A percentile compares a stretch with the other conserved stretches of the same genome.
These are phyloP conservation scores for Zychaea mexicana DNA, from an alignment of 371 early-diverging fungal species.

Conservation along the genomic window DNA sequence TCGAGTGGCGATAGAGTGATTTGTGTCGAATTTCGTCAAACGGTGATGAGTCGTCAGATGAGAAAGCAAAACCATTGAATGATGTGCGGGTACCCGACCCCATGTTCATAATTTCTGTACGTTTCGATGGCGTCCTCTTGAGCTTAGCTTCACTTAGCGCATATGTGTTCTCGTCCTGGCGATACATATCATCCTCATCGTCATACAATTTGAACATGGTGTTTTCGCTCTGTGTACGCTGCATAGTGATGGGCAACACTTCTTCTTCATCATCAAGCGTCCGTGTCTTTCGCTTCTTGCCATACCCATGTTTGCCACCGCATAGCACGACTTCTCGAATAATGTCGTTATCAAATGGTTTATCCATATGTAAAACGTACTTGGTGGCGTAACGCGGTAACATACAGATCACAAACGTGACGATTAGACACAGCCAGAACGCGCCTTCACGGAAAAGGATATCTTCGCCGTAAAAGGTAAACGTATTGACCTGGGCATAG, in stretches of 20 bases:
- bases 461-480: slow-evolving; percentile 50
- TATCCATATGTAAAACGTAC: slow-evolving; percentile 50
- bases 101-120: slow-evolving; percentile 52
- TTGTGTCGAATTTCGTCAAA: slow-evolving; percentile 42
- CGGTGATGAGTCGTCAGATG: slow-evolving; percentile 46
- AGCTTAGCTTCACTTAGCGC: slow-evolving; percentile 17
- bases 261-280: slow-evolving; percentile 24
- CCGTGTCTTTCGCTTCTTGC: slow-evolving; percentile 4
- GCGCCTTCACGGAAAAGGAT: slow-evolving; percentile 53
- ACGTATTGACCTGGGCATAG: slow-evolving; percentile 48
- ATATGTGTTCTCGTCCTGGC: slow-evolving; percentile 18
- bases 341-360: slow-evolving; percentile 68
- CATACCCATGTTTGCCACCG: background rate
- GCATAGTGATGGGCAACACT: slow-evolving; percentile 32
- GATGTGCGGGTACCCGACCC: slow-evolving; percentile 45
- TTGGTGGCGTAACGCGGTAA: slow-evolving; percentile 55
- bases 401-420: slow-evolving; percentile 55
- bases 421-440: slow-evolving; percentile 55
- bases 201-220: slow-evolving; percentile 11
- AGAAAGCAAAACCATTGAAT: slow-evolving; percentile 52
- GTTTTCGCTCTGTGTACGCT: slow-evolving; percentile 31
- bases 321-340: slow-evolving; percentile 57
- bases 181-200: slow-evolving; percentile 9
- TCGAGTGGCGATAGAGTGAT: slow-evolving; percentile 39
- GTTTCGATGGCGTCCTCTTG: slow-evolving; percentile 28